These are phyloP conservation scores for Astrocystis sublimbata DNA, from an alignment of 495 filamentous ascomycete species.

Conservation along the genomic window DNA sequence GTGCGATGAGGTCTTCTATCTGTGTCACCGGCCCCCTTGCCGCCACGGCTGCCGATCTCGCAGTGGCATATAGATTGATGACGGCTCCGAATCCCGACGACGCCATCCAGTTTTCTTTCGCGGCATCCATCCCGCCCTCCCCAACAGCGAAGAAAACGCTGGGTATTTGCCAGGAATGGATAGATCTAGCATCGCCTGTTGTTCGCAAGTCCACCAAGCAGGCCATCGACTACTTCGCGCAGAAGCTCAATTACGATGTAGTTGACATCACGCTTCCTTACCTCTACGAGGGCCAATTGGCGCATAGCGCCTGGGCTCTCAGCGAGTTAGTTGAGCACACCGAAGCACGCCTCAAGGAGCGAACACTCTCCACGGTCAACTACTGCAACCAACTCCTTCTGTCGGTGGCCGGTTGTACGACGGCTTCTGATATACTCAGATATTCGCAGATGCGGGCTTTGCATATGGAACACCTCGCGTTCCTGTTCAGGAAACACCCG, in stretches of 20 bases:
- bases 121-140: constrained; percentile 46
- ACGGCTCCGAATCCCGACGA: constrained; percentile 64
- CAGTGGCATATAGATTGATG: constrained; percentile 75
- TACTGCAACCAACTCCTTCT: constrained; percentile 75
- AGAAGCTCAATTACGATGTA: constrained; percentile 61
- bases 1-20: constrained; percentile 58
- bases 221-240: constrained; percentile 62
- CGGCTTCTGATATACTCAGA: constrained; percentile 67
- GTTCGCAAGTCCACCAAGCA: constrained; percentile 62
- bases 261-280: constrained; percentile 77
- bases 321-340: constrained; percentile 57
- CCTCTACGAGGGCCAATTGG: constrained; percentile 70
- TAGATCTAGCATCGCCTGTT: constrained; percentile 62
- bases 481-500: constrained; percentile 69
- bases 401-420: constrained; percentile 60
- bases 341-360: constrained; percentile 25
- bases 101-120: constrained; percentile 39
- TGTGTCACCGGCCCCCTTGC: constrained; percentile 78
- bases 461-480: constrained; percentile 80
- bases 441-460: constrained; percentile 73
- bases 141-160: constrained; percentile 50
- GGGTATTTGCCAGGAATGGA: constrained; percentile 77
- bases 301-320: constrained; percentile 82
- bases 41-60: constrained; percentile 75
- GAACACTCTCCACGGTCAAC: constrained; percentile 49